Evolutionary conservation across 352 stramenopile genomes (phyloP), one percentile per base, ranked within the genome.

Genomic region (Peronospora belbahrii): DNA sequence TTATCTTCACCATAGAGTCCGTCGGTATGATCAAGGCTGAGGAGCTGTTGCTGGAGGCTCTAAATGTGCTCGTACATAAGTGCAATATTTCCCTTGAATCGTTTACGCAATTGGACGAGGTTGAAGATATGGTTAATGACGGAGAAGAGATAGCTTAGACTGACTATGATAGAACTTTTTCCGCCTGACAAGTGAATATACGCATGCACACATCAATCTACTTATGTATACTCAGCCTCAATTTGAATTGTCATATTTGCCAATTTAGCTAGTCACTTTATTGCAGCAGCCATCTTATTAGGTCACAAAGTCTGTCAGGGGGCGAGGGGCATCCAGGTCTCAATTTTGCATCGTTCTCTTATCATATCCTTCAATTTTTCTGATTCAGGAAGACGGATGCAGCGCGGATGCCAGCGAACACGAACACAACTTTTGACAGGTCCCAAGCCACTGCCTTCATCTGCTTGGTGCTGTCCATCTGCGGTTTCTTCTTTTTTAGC

Each of bases 1-100:
- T 98, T 62, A 98, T 99, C 62, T 99, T 89, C 48, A 88, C 68
- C 36, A 52, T 93, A 52, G 81, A 93, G 57, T 85, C 74, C 4
- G 81, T 90, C 3, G 81, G 81, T 40, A 93, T 93, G 81, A 83
- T 90, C 51, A 88, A 88, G 31, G 70, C 78, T 0, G 76, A 93
- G 39, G 81, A 93, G 59, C 53, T 93, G 25, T 43, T 93, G 34
- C 63, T 69, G 2, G 81, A 93, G 45, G 81, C 81, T 22, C 67
- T 93, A 13, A 83, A 79, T 37, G 79, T 93, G 43, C 70, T 93
- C 14, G 66, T 69, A 30, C 68, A 87, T 20, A 93, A 93, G 64
- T 93, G 81, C 55, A 86, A 88, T 53, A 40, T 88, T 28, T 77
- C 80, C 59, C 70, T 89, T 73, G 77, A 88, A 37, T 79, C 80